phyloP scores from a whole-genome alignment of 1,139 yeast species.

The Williopsis jadinii region DNA sequence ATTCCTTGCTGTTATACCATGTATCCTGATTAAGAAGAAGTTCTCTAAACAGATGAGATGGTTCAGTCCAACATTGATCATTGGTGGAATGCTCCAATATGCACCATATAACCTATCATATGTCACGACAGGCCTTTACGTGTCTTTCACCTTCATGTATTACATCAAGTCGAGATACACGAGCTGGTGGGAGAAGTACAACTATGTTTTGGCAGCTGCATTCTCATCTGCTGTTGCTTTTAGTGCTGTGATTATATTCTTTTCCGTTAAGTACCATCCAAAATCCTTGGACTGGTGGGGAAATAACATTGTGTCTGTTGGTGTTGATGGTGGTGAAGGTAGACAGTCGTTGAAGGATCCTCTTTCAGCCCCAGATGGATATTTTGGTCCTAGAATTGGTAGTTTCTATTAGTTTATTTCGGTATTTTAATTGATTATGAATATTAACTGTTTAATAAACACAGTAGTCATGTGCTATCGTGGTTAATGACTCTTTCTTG shows the following conservation, averaged over 20 bases:
- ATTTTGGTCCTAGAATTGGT: conserved; percentile 39
- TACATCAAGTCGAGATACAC: conserved; percentile 40
- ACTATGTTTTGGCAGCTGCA: conserved; percentile 51
- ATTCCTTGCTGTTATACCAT: conserved; percentile 36
- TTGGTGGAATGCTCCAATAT: conserved; percentile 34
- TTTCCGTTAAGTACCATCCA: conserved; percentile 42
- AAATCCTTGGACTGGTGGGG: conserved; percentile 52
- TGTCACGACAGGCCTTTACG: conserved; percentile 42
- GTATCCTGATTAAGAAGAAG: conserved; percentile 34
- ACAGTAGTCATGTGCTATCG: neutral
- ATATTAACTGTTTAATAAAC: too few relatives aligned
- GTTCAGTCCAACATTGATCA: conserved; percentile 41
- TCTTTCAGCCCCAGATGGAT: conserved; percentile 29
- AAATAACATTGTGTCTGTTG: conserved; percentile 35
- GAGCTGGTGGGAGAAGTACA: conserved; percentile 60
- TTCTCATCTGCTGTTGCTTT: conserved; percentile 56
- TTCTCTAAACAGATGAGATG: conserved; percentile 28
- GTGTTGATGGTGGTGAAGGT: conserved; percentile 39
- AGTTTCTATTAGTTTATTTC: conserved; percentile 23
- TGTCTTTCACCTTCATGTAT: conserved; percentile 46
- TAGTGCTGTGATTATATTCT: conserved; percentile 45
- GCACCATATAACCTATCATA: conserved; percentile 53
- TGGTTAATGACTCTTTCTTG: neutral
- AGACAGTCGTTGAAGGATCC: conserved; percentile 17
- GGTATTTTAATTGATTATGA: too few relatives aligned